A percentile compares a stretch with the other conserved stretches of the same genome.
Conservation (phyloP, 352 stramenopile genomes). For the Pythium brachiatum region DNA sequence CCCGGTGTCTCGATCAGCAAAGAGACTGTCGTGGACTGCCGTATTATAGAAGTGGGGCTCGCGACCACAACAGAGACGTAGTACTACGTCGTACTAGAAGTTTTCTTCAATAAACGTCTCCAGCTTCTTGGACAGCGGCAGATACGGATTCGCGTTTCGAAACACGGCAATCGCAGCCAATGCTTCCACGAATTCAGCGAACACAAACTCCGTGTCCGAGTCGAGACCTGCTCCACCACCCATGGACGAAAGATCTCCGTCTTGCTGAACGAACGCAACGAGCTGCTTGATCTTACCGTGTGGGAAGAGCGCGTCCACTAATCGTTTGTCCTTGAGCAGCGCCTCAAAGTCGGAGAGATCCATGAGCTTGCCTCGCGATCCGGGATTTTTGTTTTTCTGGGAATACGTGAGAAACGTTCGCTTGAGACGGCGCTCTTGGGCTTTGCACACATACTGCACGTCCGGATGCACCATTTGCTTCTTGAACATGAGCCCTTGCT, state of each 20-base stretch:
- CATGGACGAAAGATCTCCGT: conserved; percentile 54
- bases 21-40: conserved; percentile 76
- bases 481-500: conserved; percentile 81
- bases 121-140: conserved; percentile 71
- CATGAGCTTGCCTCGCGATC: conserved; percentile 67
- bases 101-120: conserved; percentile 78
- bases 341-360: conserved; percentile 70
- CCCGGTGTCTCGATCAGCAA: conserved; percentile 41
- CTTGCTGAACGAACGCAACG: conserved; percentile 74
- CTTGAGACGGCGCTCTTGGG: conserved; percentile 78
- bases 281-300: conserved; percentile 74
- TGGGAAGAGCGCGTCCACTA: conserved; percentile 74
- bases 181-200: conserved; percentile 76
- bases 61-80: conserved; percentile 33
- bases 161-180: conserved; percentile 69
- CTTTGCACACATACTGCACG: conserved; percentile 71
- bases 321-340: conserved; percentile 61
- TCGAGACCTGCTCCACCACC: conserved; percentile 40
- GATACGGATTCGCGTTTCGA: conserved; percentile 76
- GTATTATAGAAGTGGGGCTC: conserved; percentile 76
- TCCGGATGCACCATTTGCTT: conserved; percentile 81
- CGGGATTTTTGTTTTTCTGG: conserved; percentile 71
- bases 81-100: conserved; percentile 29
- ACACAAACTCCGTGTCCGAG: conserved; percentile 73
- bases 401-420: conserved; percentile 70